Evolutionary conservation across 176 grass and related monocot genomes (phyloP), one percentile per base, ranked within the genome.

Genomic region (Eragrostis nindensis): DNA sequence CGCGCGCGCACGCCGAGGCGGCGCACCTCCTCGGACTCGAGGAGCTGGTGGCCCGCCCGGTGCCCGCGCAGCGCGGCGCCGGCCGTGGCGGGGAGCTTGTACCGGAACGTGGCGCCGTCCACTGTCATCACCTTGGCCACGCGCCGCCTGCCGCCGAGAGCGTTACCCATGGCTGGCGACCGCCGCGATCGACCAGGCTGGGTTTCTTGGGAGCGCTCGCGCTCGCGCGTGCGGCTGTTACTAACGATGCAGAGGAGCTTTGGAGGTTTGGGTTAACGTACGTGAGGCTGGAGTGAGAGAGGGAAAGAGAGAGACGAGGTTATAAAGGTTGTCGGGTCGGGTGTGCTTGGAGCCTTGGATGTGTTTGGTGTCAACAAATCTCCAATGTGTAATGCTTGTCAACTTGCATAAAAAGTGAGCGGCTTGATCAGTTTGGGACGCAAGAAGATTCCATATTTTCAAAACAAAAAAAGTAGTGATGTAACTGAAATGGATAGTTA

Each of bases 61-160:
- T 96, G 97, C 6, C 90, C 87, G 1, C 91, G 88, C 25, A 99
- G 82, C 49, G 85, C 90, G 2, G 70, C 69, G 4, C 66, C 49
- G 4, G 89, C 97, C 71, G 77, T 19, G 3, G 82, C 68, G 5
- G 93, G 90, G 8, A 82, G 48, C 87, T 90, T 99, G 84, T 91
- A 78, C 17, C 82, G 85, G 71, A 80, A 83, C 39, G 97, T 95
- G 9, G 93, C 83, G 71, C 97, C 97, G 82, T 99, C 97, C 75
- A 99, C 82, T 76, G 86, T 99, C 97, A 99, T 99, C 86, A 99
- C 93, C 93, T 99, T 99, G 1, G 86, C 89, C 59, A 53, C 86
- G 8, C 91, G 91, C 63, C 87, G 84, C 76, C 55, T 86, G 13
- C 88, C 83, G 1, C 81, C 69, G 8, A 97, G 85, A 53, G 87